Conservation (phyloP, 305 asterid genomes). For the Caryopteris hybrid region DNA sequence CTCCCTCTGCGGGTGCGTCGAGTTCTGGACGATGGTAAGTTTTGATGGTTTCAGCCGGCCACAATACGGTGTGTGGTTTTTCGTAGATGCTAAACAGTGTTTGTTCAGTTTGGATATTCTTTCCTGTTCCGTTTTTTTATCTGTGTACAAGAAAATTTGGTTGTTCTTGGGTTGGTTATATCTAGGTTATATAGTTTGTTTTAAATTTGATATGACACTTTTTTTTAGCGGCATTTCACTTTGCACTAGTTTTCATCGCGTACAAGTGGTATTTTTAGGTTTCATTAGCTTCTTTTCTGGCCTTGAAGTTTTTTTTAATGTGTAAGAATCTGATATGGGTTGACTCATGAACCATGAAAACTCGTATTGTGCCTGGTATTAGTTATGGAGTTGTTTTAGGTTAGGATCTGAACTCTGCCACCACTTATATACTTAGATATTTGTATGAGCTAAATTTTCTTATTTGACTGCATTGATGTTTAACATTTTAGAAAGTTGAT, state of each 20-base stretch:
- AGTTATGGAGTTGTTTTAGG: background rate
- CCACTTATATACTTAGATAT: background rate
- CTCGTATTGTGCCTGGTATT: background rate
- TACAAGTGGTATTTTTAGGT: background rate
- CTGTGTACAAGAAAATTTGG: background rate
- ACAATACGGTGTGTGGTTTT: too few relatives aligned
- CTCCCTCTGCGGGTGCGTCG: conserved; percentile 12
- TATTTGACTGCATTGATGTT: background rate
- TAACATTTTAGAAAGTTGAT: background rate
- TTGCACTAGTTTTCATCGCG: background rate
- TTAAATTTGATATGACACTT: background rate
- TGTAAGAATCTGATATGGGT: background rate
- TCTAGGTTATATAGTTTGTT: background rate
- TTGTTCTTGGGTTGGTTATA: background rate
- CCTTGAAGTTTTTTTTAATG: background rate
- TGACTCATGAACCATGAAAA: background rate
- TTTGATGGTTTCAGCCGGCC: too few relatives aligned
- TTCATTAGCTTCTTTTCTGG: background rate
- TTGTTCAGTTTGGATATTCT: background rate
- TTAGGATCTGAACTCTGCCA: background rate
- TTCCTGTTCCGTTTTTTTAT: too few relatives aligned
- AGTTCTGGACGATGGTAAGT: conserved; percentile 34
- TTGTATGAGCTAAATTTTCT: background rate
- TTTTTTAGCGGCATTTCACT: background rate
- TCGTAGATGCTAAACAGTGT: too few relatives aligned